Base-by-base conservation (phyloP, 2,329 filamentous ascomycete genomes). In the Cercospora sp. region DNA sequence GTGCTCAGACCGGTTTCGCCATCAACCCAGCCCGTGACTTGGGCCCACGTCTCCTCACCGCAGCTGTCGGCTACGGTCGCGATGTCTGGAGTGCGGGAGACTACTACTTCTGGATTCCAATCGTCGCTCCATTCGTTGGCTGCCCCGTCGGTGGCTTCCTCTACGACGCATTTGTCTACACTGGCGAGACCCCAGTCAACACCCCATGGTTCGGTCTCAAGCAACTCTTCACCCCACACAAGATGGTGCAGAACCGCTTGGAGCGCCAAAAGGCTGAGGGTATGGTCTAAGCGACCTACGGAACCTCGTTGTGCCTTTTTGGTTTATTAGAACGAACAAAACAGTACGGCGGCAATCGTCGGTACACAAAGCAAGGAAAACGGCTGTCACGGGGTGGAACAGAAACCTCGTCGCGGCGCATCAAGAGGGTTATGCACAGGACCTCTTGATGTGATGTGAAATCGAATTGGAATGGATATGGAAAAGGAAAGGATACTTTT, bases 11-110 rank as follows among this genome's bases (percentile, higher is more conserved):
- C 1, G 88, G 89, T 68, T 91, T 90, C 76, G 89, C 80, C 7
- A 75, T 92, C 70, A 91, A 91, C 72, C 80, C 90, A 51, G 90
- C 89, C 34, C 86, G 90, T 77, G 90, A 92, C 73, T 89, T 92
- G 74, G 89, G 89, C 0, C 90, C 90, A 3, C 83, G 90, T 24
- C 80, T 92, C 34, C 85, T 90, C 68, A 86, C 86, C 2, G 90
- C 88, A 74, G 87, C 88, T 78, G 76, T 91, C 66, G 90, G 90
- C 2, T 92, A 92, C 75, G 87, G 87, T 1, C 79, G 77, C 65
- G 84, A 87, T 59, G 88, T 90, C 0, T 91, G 87, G 86, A 84
- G 82, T 24, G 85, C 86, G 1, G 88, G 88, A 1, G 82, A 82
- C 12, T 89, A 90, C 75, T 91, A 90, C 73, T 90, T 90, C 75